Evolutionary conservation across 1,139 yeast genomes (phyloP), one percentile per base, ranked within the genome.

Genomic region (Yamadazyma friedrichii): DNA sequence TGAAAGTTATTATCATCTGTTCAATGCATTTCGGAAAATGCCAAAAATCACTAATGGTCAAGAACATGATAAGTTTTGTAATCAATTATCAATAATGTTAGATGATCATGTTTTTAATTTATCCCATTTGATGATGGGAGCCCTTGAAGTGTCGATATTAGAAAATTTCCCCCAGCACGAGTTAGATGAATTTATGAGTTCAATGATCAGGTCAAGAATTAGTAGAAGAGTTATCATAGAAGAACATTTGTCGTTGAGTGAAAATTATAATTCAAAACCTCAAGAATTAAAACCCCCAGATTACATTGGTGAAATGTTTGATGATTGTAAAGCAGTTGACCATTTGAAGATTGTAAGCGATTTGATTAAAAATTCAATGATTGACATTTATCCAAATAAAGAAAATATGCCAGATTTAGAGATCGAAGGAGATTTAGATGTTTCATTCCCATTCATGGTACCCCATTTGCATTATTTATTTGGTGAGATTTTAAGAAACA

Each of bases 111-210:
- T 88, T 37, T 69, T 83, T 44, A 87, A 88, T 51, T 70, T 91
- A 45, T 93, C 97, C 1, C 93, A 89, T 57, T 69, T 91, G 47
- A 85, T 91, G 74, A 87, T 88, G 91, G 98, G 97, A 2, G 89
- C 95, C 1, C 68, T 89, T 42, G 97, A 91, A 55, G 84, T 86
- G 42, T 78, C 89, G 11, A 79, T 84, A 36, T 64, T 84, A 35
- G 73, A 78, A 33, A 70, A 79, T 30, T 73, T 85, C 52, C 83
- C 88, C 1, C 82, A 80, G 42, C 62, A 69, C 1, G 70, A 81
- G 37, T 64, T 91, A 50, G 96, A 91, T 57, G 67, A 65, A 22
- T 79, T 89, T 53, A 80, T 89, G 76, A 80, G 89, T 15, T 76
- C 84, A 2, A 76, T 88, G 73, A 65, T 91, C 35, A 70, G 96